A percentile compares a stretch with the other conserved stretches of the same genome.
Conservation (phyloP, 108 stramenopile genomes). For the Conticribra guillardii region DNA sequence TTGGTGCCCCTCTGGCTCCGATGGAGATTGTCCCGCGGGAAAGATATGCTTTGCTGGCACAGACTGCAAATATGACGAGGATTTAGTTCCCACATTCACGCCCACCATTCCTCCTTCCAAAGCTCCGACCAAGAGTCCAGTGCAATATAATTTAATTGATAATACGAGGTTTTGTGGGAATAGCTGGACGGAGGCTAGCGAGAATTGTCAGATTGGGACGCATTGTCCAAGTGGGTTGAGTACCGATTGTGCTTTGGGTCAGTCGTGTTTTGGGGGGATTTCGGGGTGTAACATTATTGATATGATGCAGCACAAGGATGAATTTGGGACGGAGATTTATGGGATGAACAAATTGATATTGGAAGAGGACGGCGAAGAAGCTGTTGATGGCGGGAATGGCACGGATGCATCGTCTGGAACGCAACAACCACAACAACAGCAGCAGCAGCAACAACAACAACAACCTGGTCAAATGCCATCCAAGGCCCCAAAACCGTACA, state of each 20-base stretch:
- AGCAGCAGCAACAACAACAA: not conserved
- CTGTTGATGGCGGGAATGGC: not conserved
- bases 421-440: not conserved
- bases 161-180: conserved; percentile 36
- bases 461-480: conserved; percentile 6
- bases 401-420: no score
- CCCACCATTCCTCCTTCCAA: conserved; percentile 20
- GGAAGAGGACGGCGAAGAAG: not conserved
- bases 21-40: conserved; percentile 42
- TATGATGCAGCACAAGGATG: conserved; percentile 21
- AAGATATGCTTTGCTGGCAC: conserved; percentile 42
- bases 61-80: conserved; percentile 31
- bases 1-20: conserved; percentile 44
- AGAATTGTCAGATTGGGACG: conserved; percentile 31
- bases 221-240: conserved; percentile 34
- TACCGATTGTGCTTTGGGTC: conserved; percentile 23
- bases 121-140: conserved; percentile 13
- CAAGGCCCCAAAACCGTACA: not conserved
- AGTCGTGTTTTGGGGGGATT: conserved; percentile 35
- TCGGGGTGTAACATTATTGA: conserved; percentile 44
- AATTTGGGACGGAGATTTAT: conserved; percentile 29
- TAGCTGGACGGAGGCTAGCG: conserved; percentile 34
- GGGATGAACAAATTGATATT: conserved; percentile 21
- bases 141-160: conserved; percentile 17
- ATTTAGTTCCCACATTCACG: conserved; percentile 30